Evolutionary conservation across 2,329 filamentous ascomycete species (phyloP).

Genomic region (Anthostomella pinea): DNA sequence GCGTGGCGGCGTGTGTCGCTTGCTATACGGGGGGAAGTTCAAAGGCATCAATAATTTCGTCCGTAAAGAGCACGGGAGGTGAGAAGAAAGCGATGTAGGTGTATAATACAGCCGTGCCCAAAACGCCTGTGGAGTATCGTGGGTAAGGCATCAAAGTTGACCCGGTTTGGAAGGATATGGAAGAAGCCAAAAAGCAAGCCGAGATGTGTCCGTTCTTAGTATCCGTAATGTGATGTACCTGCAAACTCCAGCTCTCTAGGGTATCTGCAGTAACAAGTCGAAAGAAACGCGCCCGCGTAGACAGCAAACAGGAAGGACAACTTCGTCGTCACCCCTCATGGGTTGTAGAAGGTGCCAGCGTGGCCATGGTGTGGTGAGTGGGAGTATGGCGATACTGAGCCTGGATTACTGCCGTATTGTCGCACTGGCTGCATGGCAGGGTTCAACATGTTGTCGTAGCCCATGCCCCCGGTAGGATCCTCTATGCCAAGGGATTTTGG

Average conservation of each 20-base stretch:
- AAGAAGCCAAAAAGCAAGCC: neutral
- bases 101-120: too few species aligned
- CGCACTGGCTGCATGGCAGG: constrained; percentile 29
- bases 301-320: constrained; percentile 12
- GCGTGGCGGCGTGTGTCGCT: too few species aligned
- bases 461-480: constrained; percentile 26
- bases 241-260: constrained; percentile 4
- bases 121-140: too few species aligned
- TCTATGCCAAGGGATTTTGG: constrained; percentile 40
- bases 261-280: too few species aligned
- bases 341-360: constrained; percentile 33
- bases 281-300: constrained; percentile 11
- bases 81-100: too few species aligned
- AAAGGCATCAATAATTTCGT: too few species aligned
- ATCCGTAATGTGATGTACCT: constrained; percentile 1
- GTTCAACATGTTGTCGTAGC: constrained; percentile 34
- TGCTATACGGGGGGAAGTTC: too few species aligned
- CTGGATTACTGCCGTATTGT: constrained; percentile 37
- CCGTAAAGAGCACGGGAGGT: too few species aligned
- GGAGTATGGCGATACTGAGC: constrained; percentile 42
- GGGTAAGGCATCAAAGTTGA: too few species aligned
- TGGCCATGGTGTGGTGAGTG: constrained; percentile 40
- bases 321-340: constrained; percentile 11
- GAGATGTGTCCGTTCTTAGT: neutral
- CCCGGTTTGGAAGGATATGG: too few species aligned